These are phyloP conservation scores for Penicillium canescens DNA, from an alignment of 495 filamentous ascomycete genomes.

Conservation along the genomic window DNA sequence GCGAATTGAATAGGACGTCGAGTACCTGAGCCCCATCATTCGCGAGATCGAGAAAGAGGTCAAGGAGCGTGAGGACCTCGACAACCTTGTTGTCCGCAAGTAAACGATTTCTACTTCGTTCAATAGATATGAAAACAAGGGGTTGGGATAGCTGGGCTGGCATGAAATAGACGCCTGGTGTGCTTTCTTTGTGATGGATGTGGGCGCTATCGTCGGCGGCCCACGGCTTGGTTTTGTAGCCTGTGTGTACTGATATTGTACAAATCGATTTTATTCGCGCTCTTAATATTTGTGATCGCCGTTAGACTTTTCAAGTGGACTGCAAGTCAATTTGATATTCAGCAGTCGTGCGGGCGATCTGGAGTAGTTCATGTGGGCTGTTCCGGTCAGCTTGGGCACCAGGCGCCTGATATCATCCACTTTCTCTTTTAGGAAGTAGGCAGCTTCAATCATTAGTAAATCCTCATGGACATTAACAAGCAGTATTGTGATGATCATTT, in stretches of 20 bases:
- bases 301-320: background rate
- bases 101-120: conserved; percentile 23
- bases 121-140: conserved; percentile 22
- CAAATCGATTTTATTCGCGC: conserved; percentile 41
- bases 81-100: conserved; percentile 71
- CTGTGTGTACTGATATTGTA: conserved; percentile 53
- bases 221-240: conserved; percentile 22
- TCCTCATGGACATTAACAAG: too few relatives aligned
- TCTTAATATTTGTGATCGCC: conserved; percentile 2
- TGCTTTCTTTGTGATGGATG: conserved; percentile 24
- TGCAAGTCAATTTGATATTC: background rate
- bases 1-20: conserved; percentile 59
- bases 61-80: conserved; percentile 79
- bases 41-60: conserved; percentile 78
- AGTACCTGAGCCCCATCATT: conserved; percentile 80
- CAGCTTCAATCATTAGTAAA: too few relatives aligned
- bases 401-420: background rate
- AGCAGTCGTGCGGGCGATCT: background rate
- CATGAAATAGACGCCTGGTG: conserved; percentile 30
- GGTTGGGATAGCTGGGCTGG: conserved; percentile 22
- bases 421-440: background rate
- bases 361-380: background rate
- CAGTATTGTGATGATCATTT: background rate
- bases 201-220: conserved; percentile 17
- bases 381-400: background rate